phyloP scores from a whole-genome alignment of 345 rosid genomes.

The Cardamine chenopodiifolia region DNA sequence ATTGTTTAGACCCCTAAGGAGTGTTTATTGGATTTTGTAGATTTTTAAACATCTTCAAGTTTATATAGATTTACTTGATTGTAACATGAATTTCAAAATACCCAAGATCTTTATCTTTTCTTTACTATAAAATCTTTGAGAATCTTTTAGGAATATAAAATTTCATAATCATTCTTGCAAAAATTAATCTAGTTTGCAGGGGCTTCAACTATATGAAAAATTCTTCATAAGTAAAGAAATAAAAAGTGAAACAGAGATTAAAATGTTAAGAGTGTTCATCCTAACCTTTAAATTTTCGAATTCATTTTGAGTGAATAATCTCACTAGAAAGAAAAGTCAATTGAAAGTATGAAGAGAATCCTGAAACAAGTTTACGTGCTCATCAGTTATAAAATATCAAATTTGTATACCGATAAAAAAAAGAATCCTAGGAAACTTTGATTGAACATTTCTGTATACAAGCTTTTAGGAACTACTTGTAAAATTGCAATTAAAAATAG shows the following conservation, averaged over 20 bases:
- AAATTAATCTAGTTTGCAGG: not conserved
- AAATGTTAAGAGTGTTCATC: not conserved
- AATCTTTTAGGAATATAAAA: not conserved
- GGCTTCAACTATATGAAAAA: not conserved
- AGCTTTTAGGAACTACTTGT: too few relatives aligned
- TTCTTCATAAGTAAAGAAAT: not conserved
- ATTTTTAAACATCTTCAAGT: not conserved
- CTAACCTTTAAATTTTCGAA: not conserved
- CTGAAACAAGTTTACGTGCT: too few relatives aligned
- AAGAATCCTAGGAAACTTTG: too few relatives aligned
- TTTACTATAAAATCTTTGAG: not conserved
- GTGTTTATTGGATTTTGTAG: conserved; percentile 29
- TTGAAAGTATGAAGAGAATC: too few relatives aligned
- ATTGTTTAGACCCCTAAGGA: conserved; percentile 14
- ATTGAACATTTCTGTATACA: too few relatives aligned
- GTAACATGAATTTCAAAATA: not conserved
- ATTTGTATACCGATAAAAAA: too few relatives aligned
- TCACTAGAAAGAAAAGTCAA: too few relatives aligned
- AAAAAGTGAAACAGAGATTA: not conserved
- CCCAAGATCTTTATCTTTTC: not conserved
- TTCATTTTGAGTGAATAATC: not conserved
- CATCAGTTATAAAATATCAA: too few relatives aligned
- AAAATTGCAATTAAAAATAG: too few relatives aligned
- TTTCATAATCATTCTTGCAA: not conserved
- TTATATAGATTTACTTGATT: not conserved